phyloP scores from a whole-genome alignment of 768 basidiomycete genomes.

The Leccinellum albellum region DNA sequence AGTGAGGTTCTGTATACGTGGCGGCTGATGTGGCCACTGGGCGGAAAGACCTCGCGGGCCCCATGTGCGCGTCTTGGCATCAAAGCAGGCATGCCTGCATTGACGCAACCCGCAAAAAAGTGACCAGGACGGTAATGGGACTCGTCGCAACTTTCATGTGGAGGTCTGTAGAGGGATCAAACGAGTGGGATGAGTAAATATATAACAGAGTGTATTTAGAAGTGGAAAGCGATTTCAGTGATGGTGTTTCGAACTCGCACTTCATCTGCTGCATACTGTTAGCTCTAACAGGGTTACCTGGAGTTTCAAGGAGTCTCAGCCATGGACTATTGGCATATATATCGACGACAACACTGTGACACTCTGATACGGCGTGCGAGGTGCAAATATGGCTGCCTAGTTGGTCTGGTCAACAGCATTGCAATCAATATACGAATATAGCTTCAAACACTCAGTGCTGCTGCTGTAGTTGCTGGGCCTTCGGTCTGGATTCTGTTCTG shows the following conservation, averaged over 20 bases:
- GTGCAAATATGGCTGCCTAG: not conserved
- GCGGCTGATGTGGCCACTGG: not conserved
- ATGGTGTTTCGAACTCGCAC: not conserved
- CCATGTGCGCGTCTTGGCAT: not conserved
- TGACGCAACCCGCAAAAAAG: not conserved
- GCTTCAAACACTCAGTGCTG: not conserved
- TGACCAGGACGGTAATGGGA: not conserved
- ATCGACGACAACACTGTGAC: not conserved
- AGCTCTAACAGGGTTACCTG: not conserved
- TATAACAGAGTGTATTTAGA: not conserved
- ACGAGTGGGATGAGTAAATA: not conserved
- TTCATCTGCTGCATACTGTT: not conserved
- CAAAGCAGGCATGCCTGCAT: not conserved
- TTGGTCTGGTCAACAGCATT: not conserved
- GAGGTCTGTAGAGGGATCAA: not conserved
- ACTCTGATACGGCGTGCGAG: not conserved
- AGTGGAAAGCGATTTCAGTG: not conserved
- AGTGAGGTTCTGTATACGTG: not conserved
- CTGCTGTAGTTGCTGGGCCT: not conserved
- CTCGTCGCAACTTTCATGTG: not conserved
- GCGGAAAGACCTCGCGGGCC: not conserved
- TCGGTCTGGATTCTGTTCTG: not conserved
- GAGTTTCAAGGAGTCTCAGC: constrained; percentile 1
- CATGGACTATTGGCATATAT: not conserved
- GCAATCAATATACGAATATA: not conserved